A percentile compares a stretch with the other conserved stretches of the same genome.
phyloP scores from a whole-genome alignment of 805 yeast species.

The Priceomyces castillae region DNA sequence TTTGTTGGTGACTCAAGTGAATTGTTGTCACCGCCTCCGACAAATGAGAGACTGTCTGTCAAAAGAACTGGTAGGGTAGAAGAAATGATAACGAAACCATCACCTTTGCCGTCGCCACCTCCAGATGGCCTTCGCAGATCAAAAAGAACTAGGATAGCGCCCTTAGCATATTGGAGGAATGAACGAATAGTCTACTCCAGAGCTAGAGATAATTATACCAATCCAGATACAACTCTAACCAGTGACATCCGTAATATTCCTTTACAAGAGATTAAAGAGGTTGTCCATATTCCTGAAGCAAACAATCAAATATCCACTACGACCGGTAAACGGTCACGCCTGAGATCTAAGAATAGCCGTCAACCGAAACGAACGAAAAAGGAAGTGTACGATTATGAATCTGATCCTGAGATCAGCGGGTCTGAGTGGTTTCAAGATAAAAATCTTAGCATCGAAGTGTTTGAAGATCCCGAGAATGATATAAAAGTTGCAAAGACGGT shows the following conservation, averaged over 20 bases:
- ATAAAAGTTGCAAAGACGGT: conserved; percentile 33
- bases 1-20: conserved; percentile 8
- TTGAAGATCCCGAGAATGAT: conserved; percentile 43
- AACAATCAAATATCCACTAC: conserved; percentile 3
- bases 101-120: conserved; percentile 44
- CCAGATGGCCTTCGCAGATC: conserved; percentile 60
- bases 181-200: conserved; percentile 63
- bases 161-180: conserved; percentile 82
- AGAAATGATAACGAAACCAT: conserved; percentile 17
- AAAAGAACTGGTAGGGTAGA: conserved; percentile 2
- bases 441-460: conserved; percentile 45
- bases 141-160: conserved; percentile 60
- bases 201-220: conserved; percentile 30
- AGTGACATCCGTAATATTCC: conserved; percentile 37
- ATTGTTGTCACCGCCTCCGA: conserved; percentile 8
- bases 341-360: conserved; percentile 13
- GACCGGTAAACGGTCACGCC: conserved; percentile 16
- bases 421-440: conserved; percentile 53
- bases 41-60: conserved; percentile 5
- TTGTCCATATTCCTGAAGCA: conserved; percentile 48
- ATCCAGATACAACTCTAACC: conserved; percentile 42
- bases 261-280: conserved; percentile 56
- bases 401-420: conserved; percentile 43
- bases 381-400: conserved; percentile 27
- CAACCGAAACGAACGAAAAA: conserved; percentile 10